Evolutionary conservation across 805 yeast species (phyloP), one percentile per base, ranked within the genome.

Genomic region (Nakazawaea anatomiae): DNA sequence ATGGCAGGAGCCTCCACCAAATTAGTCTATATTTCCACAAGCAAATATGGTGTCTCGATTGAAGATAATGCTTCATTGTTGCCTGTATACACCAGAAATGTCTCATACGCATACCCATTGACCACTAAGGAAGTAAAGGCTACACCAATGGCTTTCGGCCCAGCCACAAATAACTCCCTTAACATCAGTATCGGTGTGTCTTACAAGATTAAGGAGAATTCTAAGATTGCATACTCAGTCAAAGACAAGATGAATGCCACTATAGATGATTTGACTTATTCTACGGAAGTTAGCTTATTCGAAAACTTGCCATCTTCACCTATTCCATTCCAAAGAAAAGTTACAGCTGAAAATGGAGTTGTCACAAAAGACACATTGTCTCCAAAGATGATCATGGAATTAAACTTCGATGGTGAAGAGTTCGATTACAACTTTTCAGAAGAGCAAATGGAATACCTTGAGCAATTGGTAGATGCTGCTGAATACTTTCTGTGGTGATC

Each of bases 271-370:
- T 31, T 52, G 29, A 25, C 47, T 11, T 47, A 48, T 11, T 12
- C 42, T 9, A 54, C 55, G 7, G 54, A 53, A 11, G 44, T 48
- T 39, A 30, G 41, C 7, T 47, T 51, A 31, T 45, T 44, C 10
- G 53, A 50, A 42, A 14, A 18, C 9, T 25, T 31, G 6, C 46
- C 39, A 18, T 34, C 30, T n/a, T 42, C 39, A 3, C 48, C 52
- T 34, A 25, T 52, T 10, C 58, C 58, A 41, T 56, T 44, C 47
- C 18, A 52, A 25, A 56, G 58, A 50, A 40, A 52, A 25, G 52
- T 56, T 34, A 47, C 51, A 11, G 55, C 50, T 35, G 55, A 46
- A 31, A 39, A 56, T 47, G 58, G 58, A 12, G 35, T 51, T 34
- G 48, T 56, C 47, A 48, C 53, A 12, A 54, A 52, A 30, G 58